Evolutionary conservation across 1,139 yeast genomes (phyloP).

Genomic region (Suhomyces anneliseae): DNA sequence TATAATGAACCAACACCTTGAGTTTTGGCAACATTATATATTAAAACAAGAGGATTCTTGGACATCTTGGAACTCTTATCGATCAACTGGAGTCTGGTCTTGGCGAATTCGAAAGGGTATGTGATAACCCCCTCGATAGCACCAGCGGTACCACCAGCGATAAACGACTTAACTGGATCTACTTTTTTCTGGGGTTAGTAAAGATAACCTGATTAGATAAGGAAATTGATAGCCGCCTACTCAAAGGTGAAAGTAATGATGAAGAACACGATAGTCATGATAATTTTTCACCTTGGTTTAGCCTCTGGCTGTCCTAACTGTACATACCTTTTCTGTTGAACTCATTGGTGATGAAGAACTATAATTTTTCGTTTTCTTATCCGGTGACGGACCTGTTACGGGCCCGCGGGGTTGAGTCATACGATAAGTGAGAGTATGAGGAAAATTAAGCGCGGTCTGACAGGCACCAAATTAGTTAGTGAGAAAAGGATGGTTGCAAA

Average conservation of each 20-base stretch:
- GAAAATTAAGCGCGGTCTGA: background rate
- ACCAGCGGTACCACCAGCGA: conserved; percentile 95
- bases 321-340: conserved; percentile 10
- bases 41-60: conserved; percentile 79
- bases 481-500: too few relatives aligned
- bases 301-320: background rate
- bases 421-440: background rate
- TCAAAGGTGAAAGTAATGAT: too few relatives aligned
- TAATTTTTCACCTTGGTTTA: background rate
- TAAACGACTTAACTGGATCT: conserved; percentile 73
- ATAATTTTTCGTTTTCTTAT: conserved; percentile 3
- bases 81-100: conserved; percentile 84
- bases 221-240: background rate
- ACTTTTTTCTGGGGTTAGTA: conserved; percentile 22
- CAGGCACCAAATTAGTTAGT: too few relatives aligned
- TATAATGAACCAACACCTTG: conserved; percentile 84
- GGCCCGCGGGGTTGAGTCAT: background rate
- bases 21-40: conserved; percentile 66
- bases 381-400: conserved; percentile 4
- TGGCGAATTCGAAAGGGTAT: conserved; percentile 96
- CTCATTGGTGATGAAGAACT: conserved; percentile 5
- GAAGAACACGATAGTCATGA: too few relatives aligned
- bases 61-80: conserved; percentile 68
- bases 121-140: conserved; percentile 89
- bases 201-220: background rate